Conservation (phyloP, 2,329 filamentous ascomycete genomes). For the Parastagonospora avenae region DNA sequence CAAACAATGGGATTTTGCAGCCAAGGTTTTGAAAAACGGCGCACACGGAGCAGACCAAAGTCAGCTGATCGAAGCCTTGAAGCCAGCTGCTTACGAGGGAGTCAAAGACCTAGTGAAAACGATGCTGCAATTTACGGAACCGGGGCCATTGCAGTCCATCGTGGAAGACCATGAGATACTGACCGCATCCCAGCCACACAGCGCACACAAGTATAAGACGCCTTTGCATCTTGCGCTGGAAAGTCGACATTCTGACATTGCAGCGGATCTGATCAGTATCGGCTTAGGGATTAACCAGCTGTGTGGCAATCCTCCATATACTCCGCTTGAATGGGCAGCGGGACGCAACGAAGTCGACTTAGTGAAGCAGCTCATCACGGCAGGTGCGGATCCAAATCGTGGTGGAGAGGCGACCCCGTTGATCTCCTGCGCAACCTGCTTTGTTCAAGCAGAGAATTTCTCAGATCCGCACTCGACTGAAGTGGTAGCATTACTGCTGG, state of each 20-base stretch:
- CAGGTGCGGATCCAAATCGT: neutral
- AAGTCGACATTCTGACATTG: neutral
- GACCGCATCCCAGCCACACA: neutral
- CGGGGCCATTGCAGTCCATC: neutral
- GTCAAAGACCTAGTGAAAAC: neutral
- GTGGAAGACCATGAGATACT: neutral
- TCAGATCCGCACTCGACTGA: neutral
- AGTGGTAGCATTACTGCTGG: neutral
- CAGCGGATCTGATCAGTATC: neutral
- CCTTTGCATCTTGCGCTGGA: neutral
- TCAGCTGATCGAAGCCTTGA: neutral
- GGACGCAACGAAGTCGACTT: neutral
- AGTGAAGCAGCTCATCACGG: neutral
- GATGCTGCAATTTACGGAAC: neutral
- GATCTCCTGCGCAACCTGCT: neutral
- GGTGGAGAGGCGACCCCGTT: neutral
- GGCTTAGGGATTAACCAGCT: neutral
- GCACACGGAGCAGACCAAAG: neutral
- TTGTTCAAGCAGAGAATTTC: neutral
- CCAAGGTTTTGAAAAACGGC: neutral
- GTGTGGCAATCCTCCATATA: neutral
- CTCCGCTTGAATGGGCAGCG: neutral
- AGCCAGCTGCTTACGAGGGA: neutral
- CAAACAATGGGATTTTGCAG: neutral
- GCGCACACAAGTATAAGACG: neutral